A percentile compares a stretch with the other conserved stretches of the same genome.
Conservation (phyloP, 2,329 filamentous ascomycete species). For the Akanthomyces uredinophilus region DNA sequence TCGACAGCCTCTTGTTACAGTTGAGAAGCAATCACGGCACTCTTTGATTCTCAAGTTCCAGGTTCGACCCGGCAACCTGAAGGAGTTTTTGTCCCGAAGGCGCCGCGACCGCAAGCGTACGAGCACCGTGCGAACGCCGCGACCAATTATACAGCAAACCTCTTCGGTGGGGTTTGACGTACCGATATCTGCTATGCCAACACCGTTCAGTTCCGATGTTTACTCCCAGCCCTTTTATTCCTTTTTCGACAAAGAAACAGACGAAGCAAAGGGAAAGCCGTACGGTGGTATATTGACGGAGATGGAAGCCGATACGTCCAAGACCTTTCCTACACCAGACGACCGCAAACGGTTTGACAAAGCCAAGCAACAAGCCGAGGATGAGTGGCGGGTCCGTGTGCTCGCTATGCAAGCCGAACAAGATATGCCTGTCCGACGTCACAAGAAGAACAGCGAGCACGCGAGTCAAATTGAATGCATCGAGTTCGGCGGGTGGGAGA, state of each 20-base stretch:
- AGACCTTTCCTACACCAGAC: slow-evolving; percentile 72
- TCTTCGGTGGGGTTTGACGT: slow-evolving; percentile 14
- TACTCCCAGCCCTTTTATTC: slow-evolving; percentile 81
- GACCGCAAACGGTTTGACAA: slow-evolving; percentile 86
- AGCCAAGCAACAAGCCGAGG: slow-evolving; percentile 84
- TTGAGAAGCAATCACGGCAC: slow-evolving; percentile 34
- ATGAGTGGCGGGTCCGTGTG: slow-evolving; percentile 73
- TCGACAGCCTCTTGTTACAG: slow-evolving; percentile 35
- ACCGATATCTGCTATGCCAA: slow-evolving; percentile 32
- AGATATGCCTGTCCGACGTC: slow-evolving; percentile 58
- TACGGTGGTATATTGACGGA: slow-evolving; percentile 92
- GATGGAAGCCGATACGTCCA: slow-evolving; percentile 82
- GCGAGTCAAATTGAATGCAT: slow-evolving; percentile 98
- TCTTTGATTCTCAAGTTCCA: slow-evolving; percentile 32
- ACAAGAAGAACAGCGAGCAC: slow-evolving; percentile 73
- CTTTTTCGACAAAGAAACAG: slow-evolving; percentile 81
- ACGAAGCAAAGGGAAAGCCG: slow-evolving; percentile 86
- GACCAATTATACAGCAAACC: slow-evolving; percentile 10
- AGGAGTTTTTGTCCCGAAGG: slow-evolving; percentile 32
- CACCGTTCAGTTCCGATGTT: slow-evolving; percentile 51
- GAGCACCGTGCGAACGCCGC: slow-evolving; percentile 20
- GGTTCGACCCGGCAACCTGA: slow-evolving; percentile 34
- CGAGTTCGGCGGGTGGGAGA: slow-evolving; percentile 95
- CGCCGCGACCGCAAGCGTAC: slow-evolving; percentile 27
- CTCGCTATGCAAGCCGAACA: slow-evolving; percentile 57